These are phyloP conservation scores for Cyclocybe cylindracea DNA, from an alignment of 768 basidiomycete genomes.

Conservation along the genomic window DNA sequence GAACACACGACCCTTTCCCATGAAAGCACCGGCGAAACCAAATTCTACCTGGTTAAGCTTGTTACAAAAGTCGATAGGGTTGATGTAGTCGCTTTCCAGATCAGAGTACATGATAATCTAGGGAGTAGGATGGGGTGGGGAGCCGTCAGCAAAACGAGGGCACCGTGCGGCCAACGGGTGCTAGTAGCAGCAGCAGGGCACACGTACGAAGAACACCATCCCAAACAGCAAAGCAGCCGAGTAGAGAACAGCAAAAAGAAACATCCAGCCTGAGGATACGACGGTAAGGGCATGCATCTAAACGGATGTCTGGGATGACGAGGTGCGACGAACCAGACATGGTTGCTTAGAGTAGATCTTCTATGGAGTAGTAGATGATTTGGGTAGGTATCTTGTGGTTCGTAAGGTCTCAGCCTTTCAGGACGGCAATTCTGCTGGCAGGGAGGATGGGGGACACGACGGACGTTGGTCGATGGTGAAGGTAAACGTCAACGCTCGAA, in stretches of 20 bases:
- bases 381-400: too few species aligned
- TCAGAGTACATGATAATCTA: constrained; percentile 99
- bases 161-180: neutral
- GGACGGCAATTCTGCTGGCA: constrained; percentile 3
- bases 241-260: constrained; percentile 92
- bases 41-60: constrained; percentile 89
- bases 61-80: constrained; percentile 99
- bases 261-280: constrained; percentile 77
- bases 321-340: constrained; percentile 17
- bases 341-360: constrained; percentile 1
- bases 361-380: too few species aligned
- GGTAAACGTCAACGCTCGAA: constrained; percentile 18
- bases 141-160: neutral
- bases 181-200: too few species aligned
- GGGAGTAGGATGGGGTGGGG: neutral
- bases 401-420: too few species aligned
- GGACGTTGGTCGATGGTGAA: neutral
- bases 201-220: constrained; percentile 96
- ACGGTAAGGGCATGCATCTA: constrained; percentile 10
- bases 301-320: constrained; percentile 1
- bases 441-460: neutral
- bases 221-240: constrained; percentile 93
- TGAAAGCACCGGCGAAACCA: neutral
- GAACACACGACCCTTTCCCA: too few species aligned
- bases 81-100: constrained; percentile 98